Percentiles rank a stretch among this genome's conserved stretches.
Evolutionary conservation across 306 rosid species (phyloP).

Genomic region (Psophocarpus tetragonolobus): DNA sequence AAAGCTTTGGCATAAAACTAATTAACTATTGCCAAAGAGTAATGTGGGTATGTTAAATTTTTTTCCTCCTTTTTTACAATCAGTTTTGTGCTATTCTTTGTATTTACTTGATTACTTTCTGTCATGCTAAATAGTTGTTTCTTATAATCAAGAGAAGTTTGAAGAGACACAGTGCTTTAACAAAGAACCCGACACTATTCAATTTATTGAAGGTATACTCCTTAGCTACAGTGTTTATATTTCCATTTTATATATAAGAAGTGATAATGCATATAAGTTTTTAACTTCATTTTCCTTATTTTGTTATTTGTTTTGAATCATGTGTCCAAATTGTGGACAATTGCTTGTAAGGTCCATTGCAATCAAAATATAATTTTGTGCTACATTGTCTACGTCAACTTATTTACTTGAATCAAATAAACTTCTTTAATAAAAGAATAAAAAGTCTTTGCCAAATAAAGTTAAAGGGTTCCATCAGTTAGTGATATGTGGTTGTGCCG

Average conservation of each 20-base stretch:
- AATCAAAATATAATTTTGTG: not conserved
- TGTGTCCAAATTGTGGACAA: conserved; percentile 4
- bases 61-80: not conserved
- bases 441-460: not conserved
- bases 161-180: conserved; percentile 94
- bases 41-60: too few species aligned
- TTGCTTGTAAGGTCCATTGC: conserved; percentile 5
- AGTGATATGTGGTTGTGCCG: not conserved
- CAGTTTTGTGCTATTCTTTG: conserved; percentile 12
- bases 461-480: conserved; percentile 14
- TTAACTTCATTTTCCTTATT: not conserved
- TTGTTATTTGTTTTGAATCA: conserved; percentile 16
- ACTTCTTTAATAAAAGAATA: not conserved
- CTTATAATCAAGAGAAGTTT: conserved; percentile 98
- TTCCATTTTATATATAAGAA: conserved; percentile 16
- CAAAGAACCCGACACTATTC: conserved; percentile 92
- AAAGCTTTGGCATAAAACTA: too few species aligned
- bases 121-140: conserved; percentile 68
- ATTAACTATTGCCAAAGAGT: too few species aligned
- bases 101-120: conserved; percentile 29
- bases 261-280: not conserved
- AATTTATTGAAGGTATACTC: conserved; percentile 84
- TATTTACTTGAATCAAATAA: not conserved
- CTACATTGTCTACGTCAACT: not conserved
- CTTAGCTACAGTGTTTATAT: conserved; percentile 20